A percentile compares a stretch with the other conserved stretches of the same genome.
Conservation (phyloP, 2,329 filamentous ascomycete genomes). For the Aspergillus pseudoviridinutans region DNA sequence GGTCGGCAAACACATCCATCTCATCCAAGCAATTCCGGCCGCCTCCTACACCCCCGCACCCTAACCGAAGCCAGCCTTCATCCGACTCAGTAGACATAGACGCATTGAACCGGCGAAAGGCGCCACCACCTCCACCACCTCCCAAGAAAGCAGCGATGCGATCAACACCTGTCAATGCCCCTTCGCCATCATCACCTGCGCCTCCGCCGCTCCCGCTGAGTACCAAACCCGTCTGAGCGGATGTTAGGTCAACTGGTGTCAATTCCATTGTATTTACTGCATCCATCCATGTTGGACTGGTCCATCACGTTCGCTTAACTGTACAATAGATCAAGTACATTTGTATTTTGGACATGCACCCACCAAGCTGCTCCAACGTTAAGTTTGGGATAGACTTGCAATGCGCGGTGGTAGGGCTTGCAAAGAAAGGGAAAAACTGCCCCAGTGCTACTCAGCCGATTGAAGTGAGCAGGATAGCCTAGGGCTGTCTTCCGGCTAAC, state of each 20-base stretch:
- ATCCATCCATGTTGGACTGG: background rate
- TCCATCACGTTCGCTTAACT: background rate
- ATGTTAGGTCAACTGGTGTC: conserved; percentile 5
- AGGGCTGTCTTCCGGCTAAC: background rate
- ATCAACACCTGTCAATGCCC: conserved; percentile 29
- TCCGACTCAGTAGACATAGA: conserved; percentile 26
- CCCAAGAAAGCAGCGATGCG: conserved; percentile 52
- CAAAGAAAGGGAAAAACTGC: background rate
- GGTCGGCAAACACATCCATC: conserved; percentile 19
- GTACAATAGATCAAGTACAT: background rate
- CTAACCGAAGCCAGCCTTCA: conserved; percentile 20
- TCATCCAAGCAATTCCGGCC: conserved; percentile 12
- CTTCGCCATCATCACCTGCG: conserved; percentile 22
- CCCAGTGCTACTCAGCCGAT: background rate
- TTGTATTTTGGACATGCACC: background rate
- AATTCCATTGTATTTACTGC: background rate
- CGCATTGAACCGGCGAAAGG: conserved; percentile 43
- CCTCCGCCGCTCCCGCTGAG: conserved; percentile 56
- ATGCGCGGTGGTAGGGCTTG: too few relatives aligned
- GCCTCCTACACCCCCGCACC: conserved; percentile 21
- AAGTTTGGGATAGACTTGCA: background rate
- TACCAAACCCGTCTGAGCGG: conserved; percentile 52
- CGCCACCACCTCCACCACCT: conserved; percentile 56
- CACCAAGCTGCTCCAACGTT: too few relatives aligned
- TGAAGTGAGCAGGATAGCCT: background rate